A percentile compares a stretch with the other conserved stretches of the same genome.
These are phyloP conservation scores for Capillidium heterosporum DNA, from an alignment of 371 early-diverging fungal species.

Conservation along the genomic window DNA sequence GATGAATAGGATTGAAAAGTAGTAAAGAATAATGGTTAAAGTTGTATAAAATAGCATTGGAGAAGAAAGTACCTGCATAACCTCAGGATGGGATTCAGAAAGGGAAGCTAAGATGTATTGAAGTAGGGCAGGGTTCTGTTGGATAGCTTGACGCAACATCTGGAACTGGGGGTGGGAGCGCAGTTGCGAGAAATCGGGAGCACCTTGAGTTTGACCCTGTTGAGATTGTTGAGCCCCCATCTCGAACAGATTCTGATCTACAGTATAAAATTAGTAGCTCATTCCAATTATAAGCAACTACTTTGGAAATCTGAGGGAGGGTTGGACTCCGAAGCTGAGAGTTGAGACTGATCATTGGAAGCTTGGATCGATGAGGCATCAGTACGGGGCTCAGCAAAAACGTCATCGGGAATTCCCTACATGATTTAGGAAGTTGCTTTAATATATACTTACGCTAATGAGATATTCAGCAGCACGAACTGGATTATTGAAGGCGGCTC, in stretches of 20 bases:
- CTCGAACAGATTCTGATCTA: slow-evolving; percentile 7
- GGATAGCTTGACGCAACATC: slow-evolving; percentile 72
- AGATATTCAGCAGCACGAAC: slow-evolving; percentile 94
- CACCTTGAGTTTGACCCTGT: background rate
- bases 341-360: too few relatives aligned
- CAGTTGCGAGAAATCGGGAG: background rate
- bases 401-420: slow-evolving; percentile 32
- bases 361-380: background rate
- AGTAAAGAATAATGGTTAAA: too few relatives aligned
- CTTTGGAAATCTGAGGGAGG: too few relatives aligned
- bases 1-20: slow-evolving; percentile 16
- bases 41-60: too few relatives aligned
- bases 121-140: slow-evolving; percentile 68
- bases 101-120: slow-evolving; percentile 73
- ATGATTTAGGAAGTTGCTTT: background rate
- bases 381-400: slow-evolving; percentile 6
- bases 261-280: too few relatives aligned
- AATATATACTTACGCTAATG: slow-evolving; percentile 40
- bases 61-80: too few relatives aligned
- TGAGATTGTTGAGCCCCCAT: slow-evolving; percentile 7
- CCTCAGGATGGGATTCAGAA: slow-evolving; percentile 66
- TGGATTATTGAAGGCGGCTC: slow-evolving; percentile 92
- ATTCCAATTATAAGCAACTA: too few relatives aligned
- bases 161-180: slow-evolving; percentile 64
- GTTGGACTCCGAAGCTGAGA: too few relatives aligned